Conservation (phyloP, 108 stramenopile species). For the Cyclotella kingstonii region DNA sequence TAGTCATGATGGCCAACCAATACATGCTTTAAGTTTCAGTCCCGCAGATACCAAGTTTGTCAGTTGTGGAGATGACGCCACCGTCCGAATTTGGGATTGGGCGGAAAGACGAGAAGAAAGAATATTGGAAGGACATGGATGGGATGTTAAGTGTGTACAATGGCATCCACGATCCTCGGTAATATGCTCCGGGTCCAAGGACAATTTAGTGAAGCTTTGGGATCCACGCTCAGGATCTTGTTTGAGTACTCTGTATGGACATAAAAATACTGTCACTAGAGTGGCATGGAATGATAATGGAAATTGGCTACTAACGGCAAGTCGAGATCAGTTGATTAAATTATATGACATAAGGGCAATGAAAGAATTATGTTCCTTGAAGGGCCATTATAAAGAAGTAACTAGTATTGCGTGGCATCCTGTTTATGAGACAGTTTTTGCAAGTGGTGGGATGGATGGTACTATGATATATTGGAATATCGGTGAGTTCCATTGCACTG, state of each 20-base stretch:
- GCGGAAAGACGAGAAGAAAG: conserved; percentile 71
- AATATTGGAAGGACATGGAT: conserved; percentile 90
- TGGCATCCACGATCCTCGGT: conserved; percentile 94
- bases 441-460: conserved; percentile 95
- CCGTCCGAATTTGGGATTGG: conserved; percentile 95
- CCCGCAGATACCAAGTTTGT: conserved; percentile 95
- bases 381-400: conserved; percentile 91
- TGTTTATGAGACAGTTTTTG: conserved; percentile 86
- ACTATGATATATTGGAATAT: conserved; percentile 92
- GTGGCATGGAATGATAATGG: conserved; percentile 96
- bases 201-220: conserved; percentile 94
- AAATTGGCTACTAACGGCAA: conserved; percentile 92
- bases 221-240: conserved; percentile 87
- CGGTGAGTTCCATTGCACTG: too few species aligned
- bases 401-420: conserved; percentile 96
- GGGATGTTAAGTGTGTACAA: conserved; percentile 92
- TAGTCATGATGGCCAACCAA: conserved; percentile 84
- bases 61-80: conserved; percentile 91
- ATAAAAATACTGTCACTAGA: conserved; percentile 93
- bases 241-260: conserved; percentile 89
- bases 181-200: conserved; percentile 88
- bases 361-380: conserved; percentile 82
- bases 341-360: conserved; percentile 95
- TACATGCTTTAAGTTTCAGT: conserved; percentile 90
- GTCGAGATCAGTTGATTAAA: conserved; percentile 91